phyloP scores from a whole-genome alignment of 2,329 filamentous ascomycete species.

The Colletotrichum musae region DNA sequence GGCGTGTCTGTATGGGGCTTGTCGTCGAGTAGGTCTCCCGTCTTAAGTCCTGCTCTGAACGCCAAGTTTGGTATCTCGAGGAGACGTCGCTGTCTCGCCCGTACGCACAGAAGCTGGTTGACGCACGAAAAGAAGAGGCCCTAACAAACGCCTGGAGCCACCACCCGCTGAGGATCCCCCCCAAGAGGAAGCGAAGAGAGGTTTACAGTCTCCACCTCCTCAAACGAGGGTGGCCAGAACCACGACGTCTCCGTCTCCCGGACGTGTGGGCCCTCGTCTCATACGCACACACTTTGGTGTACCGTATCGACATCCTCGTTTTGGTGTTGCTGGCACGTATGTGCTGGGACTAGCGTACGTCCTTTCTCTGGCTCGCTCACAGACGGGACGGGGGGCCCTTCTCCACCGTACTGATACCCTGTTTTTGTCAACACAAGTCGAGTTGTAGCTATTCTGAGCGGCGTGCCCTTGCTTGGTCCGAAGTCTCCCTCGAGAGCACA shows the following conservation, averaged over 20 bases:
- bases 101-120: conserved; percentile 32
- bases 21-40: conserved; percentile 22
- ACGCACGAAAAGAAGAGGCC: conserved; percentile 10
- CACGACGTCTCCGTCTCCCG: conserved; percentile 27
- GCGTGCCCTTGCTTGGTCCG: conserved; percentile 33
- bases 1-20: conserved; percentile 9
- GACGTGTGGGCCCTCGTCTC: conserved; percentile 30
- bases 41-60: conserved; percentile 27
- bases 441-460: conserved; percentile 39
- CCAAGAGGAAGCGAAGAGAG: conserved; percentile 9
- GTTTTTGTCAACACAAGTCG: conserved; percentile 26
- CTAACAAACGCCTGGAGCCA: not conserved
- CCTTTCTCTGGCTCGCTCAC: conserved; percentile 10
- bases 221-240: conserved; percentile 33
- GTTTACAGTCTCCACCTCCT: conserved; percentile 15
- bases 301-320: not conserved
- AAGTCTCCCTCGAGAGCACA: not conserved
- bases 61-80: conserved; percentile 24
- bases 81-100: conserved; percentile 20
- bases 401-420: conserved; percentile 40
- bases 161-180: too few species aligned
- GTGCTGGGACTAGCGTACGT: not conserved
- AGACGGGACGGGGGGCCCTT: conserved; percentile 13
- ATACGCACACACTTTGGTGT: conserved; percentile 36
- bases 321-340: not conserved